Percentiles rank a stretch among this genome's conserved stretches.
Conservation (phyloP, 306 rosid genomes). For the Pyrus communis region DNA sequence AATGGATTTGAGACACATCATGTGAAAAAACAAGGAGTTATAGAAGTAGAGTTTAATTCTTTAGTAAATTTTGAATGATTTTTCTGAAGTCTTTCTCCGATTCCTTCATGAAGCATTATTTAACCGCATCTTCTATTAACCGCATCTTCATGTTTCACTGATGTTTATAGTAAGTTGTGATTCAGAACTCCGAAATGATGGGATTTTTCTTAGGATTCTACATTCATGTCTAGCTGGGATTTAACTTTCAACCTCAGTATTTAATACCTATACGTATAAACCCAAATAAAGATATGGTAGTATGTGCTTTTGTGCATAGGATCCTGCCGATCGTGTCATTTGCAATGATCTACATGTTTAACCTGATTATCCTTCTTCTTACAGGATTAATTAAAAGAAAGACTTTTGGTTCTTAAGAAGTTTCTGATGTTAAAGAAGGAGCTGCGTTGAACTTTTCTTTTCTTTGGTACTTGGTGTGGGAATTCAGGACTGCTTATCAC, state of each 20-base stretch:
- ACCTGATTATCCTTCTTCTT: background rate
- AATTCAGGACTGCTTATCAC: background rate
- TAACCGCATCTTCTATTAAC: background rate
- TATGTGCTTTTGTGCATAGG: background rate
- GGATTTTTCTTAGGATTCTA: background rate
- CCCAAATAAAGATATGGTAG: background rate
- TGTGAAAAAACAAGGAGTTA: background rate
- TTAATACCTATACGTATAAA: background rate
- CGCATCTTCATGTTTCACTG: background rate
- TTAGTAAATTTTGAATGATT: background rate
- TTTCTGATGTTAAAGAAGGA: background rate
- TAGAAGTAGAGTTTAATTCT: background rate
- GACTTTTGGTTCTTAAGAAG: background rate
- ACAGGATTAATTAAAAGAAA: conserved; percentile 13
- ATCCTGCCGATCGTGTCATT: background rate
- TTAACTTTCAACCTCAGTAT: background rate
- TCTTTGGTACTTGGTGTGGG: background rate
- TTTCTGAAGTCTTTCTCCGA: background rate
- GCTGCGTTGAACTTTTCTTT: background rate
- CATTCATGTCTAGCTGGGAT: background rate
- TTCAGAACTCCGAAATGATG: background rate
- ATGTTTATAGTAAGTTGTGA: background rate
- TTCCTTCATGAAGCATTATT: background rate
- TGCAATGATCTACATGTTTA: background rate
- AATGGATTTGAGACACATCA: background rate